Base-by-base conservation (phyloP, 352 stramenopile species). In the Globisporangium canariense region DNA sequence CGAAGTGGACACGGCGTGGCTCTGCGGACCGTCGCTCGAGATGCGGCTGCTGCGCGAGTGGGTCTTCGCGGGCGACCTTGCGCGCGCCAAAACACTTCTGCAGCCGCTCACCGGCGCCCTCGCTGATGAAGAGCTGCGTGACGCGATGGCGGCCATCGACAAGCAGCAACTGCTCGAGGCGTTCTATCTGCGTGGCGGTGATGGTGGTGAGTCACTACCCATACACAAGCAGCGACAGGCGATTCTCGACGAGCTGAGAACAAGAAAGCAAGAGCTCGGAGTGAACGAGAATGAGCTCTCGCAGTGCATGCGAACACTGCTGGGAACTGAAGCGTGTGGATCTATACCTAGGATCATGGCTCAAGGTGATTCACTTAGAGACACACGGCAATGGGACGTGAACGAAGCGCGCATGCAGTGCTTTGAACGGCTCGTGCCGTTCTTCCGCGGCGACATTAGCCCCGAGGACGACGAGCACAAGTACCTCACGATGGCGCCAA, bases 1-100 rank as follows among this genome's bases (percentile, higher is more conserved):
- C 38, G 76, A 75, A 0, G 7, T 93, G 4, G 80, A 93, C 69
- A 67, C 71, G 4, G 60, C 67, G 13, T 93, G 79, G 77, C 74
- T 90, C 57, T 85, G 77, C 28, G 80, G 84, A 0, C 50, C 66
- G 36, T 86, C 73, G 6, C 56, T 47, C 4, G 81, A 88, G 50
- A 36, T 91, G 34, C 66, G 68, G 0, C 28, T 84, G 57, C 71
- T 93, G 51, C 78, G 83, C 14, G 73, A 78, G 22, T 86, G 72
- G 73, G 50, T 91, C 59, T 80, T 90, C 30, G 49, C 64, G 3
- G 79, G 83, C 22, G 70, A 90, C 22, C 76, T 84, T 36, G 4
- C 28, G 0, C 66, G 64, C 54, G 78, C 79, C 43, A 59, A 58
- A n/a, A 64, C 71, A 14, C 56, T 89, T 14, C 59, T 92, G 3